Percentiles rank a stretch among this genome's conserved stretches.
phyloP scores from a whole-genome alignment of 306 rosid genomes.

The Rosa multiflora region DNA sequence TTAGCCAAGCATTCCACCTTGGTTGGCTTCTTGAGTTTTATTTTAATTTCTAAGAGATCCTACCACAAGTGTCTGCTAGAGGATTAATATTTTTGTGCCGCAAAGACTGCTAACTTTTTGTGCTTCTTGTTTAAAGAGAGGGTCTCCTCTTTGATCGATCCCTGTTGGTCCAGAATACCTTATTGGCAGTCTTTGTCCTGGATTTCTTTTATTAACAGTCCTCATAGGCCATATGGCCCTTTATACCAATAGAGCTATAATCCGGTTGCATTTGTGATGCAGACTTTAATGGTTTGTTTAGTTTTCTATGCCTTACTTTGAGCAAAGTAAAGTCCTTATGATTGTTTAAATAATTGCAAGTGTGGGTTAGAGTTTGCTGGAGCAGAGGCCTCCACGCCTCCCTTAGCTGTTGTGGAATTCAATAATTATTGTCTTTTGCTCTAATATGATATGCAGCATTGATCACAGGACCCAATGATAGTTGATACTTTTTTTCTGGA shows the following conservation, averaged over 20 bases:
- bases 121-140: conserved; percentile 16
- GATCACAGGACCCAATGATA: conserved; percentile 14
- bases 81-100: not conserved
- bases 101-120: conserved; percentile 33
- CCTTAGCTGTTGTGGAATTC: conserved; percentile 17
- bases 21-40: conserved; percentile 5
- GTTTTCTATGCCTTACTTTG: conserved; percentile 24
- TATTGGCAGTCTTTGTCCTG: conserved; percentile 30
- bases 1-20: conserved; percentile 31
- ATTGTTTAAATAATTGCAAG: conserved; percentile 3
- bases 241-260: conserved; percentile 32
- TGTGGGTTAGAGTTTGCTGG: conserved; percentile 24
- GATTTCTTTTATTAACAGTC: conserved; percentile 17
- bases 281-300: conserved; percentile 32
- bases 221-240: conserved; percentile 25
- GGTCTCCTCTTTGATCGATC: conserved; percentile 26
- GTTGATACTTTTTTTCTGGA: conserved; percentile 18
- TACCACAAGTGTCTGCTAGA: conserved; percentile 28
- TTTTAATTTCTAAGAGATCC: conserved; percentile 14
- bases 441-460: conserved; percentile 8
- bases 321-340: conserved; percentile 30
- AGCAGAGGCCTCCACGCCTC: conserved; percentile 40
- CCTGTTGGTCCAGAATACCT: conserved; percentile 31
- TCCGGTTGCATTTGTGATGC: conserved; percentile 13
- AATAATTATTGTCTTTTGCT: not conserved